Conservation (phyloP, 768 basidiomycete genomes). For the Rhizopogon roseolus region DNA sequence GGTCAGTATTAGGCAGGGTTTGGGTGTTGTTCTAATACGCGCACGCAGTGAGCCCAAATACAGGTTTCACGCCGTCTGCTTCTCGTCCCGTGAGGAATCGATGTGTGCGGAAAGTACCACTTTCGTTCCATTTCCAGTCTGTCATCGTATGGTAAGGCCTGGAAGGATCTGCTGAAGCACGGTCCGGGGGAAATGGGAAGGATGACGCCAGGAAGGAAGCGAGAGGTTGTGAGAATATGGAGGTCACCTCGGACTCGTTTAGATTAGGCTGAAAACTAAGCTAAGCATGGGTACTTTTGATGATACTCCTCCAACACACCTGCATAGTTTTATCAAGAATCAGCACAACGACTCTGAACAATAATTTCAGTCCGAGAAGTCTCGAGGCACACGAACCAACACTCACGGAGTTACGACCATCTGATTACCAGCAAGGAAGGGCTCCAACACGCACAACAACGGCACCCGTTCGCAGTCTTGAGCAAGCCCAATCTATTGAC, state of each 20-base stretch:
- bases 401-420: constrained; percentile 83
- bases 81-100: constrained; percentile 85
- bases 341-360: constrained; percentile 72
- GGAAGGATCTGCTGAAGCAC: constrained; percentile 44
- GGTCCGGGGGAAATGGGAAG: constrained; percentile 52
- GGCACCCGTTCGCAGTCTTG: constrained; percentile 65
- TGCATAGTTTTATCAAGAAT: constrained; percentile 74
- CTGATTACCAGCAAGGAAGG: constrained; percentile 67
- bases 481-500: constrained; percentile 74
- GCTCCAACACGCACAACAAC: constrained; percentile 72
- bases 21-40: not conserved
- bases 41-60: constrained; percentile 84
- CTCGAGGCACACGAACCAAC: not conserved
- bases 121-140: constrained; percentile 47
- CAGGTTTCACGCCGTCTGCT: constrained; percentile 80
- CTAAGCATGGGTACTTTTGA: not conserved
- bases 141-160: constrained; percentile 56
- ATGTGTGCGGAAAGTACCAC: constrained; percentile 50
- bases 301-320: constrained; percentile 32
- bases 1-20: not conserved
- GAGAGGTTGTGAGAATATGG: constrained; percentile 85
- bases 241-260: constrained; percentile 72
- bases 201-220: constrained; percentile 60
- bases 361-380: not conserved
- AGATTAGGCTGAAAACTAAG: constrained; percentile 58